These are phyloP conservation scores for Keqinozyma sinolaborantium DNA, from an alignment of 1,139 yeast genomes.

Conservation along the genomic window DNA sequence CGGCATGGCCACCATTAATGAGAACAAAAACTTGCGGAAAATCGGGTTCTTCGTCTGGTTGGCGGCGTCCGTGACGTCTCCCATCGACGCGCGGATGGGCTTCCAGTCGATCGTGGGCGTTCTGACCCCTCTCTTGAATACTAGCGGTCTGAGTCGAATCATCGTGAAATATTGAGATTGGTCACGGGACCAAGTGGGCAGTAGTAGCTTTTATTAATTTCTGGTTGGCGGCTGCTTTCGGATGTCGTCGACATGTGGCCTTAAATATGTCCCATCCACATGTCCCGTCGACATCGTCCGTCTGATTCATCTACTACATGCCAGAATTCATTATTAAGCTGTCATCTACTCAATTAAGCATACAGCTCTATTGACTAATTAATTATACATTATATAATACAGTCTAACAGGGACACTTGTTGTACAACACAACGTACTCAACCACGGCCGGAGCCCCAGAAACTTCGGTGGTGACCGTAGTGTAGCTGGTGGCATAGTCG, in stretches of 20 bases:
- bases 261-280: too few relatives aligned
- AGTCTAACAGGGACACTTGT: constrained; percentile 17
- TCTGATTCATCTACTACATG: too few relatives aligned
- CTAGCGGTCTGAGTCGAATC: constrained; percentile 1
- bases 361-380: too few relatives aligned
- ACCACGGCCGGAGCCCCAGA: constrained; percentile 28
- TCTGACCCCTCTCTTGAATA: constrained; percentile 30
- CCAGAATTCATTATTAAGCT: too few relatives aligned
- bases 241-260: too few relatives aligned
- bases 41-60: constrained; percentile 34
- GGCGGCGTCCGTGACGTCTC: constrained; percentile 39
- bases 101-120: constrained; percentile 85
- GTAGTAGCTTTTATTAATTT: too few relatives aligned
- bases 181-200: too few relatives aligned
- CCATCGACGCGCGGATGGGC: constrained; percentile 58
- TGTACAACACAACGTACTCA: constrained; percentile 29
- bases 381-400: background rate
- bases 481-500: constrained; percentile 22
- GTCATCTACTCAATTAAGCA: too few relatives aligned
- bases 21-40: constrained; percentile 50
- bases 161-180: background rate
- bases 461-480: constrained; percentile 19
- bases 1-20: constrained; percentile 80
- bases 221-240: too few relatives aligned
- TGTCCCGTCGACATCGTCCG: too few relatives aligned